Evolutionary conservation across 768 basidiomycete species (phyloP).

Genomic region (Auriculariales sp.): DNA sequence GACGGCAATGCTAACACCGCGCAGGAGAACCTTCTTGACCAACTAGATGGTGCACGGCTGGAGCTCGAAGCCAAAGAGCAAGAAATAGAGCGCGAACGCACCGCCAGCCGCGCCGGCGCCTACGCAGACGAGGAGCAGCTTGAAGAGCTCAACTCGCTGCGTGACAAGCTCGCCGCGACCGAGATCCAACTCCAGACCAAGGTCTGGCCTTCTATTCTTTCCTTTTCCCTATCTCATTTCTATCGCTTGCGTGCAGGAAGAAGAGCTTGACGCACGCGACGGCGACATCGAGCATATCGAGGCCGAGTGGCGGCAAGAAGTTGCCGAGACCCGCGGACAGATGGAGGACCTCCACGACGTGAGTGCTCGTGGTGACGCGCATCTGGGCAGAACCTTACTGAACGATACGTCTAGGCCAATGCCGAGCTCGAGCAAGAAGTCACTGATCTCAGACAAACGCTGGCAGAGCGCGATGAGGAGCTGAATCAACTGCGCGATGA

Average conservation of each 20-base stretch:
- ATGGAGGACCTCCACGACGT: conserved; percentile 71
- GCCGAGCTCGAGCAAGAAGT: neutral
- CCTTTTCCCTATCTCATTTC: no score
- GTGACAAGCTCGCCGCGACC: conserved; percentile 66
- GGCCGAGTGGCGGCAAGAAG: conserved; percentile 78
- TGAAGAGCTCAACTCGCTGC: conserved; percentile 54
- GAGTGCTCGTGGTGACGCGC: conserved; percentile 16
- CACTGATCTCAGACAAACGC: conserved; percentile 10
- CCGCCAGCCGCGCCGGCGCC: conserved; percentile 55
- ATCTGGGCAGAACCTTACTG: no score
- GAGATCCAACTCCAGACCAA: conserved; percentile 75
- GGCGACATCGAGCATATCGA: conserved; percentile 62
- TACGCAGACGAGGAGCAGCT: conserved; percentile 18
- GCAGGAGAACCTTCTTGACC: conserved; percentile 57
- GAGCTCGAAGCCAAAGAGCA: conserved; percentile 49
- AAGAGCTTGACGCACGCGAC: conserved; percentile 72
- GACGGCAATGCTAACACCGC: no score
- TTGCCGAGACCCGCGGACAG: conserved; percentile 64
- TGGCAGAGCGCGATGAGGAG: conserved; percentile 62
- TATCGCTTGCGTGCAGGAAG: no score
- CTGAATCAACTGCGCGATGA: conserved; percentile 58
- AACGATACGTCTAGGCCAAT: neutral
- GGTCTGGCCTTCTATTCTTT: no score
- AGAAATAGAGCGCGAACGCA: conserved; percentile 54
- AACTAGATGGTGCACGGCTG: conserved; percentile 44